Evolutionary conservation across 78 protist species (phyloP), one percentile per base, ranked within the genome.

Genomic region (Polysphondylium violaceum): DNA sequence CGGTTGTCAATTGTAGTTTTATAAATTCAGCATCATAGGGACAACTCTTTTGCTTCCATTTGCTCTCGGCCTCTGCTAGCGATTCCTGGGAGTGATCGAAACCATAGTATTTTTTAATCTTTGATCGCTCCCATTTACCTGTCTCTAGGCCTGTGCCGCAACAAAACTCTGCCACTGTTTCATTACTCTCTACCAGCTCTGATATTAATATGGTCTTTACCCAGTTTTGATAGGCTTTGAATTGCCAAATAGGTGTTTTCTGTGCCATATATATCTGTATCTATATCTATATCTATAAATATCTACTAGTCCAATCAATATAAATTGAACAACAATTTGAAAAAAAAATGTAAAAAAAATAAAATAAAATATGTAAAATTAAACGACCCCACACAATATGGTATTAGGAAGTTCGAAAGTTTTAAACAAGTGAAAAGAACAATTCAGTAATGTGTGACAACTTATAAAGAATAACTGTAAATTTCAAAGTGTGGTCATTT

Each of bases 81-180:
- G 44, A 7, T 40, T 35, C 50, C 50, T 27, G 21, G 2, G 56
- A 38, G 11, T 74, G 8, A 56, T 87, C 78, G 21, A 72, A 72
- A n/a, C 86, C 85, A 36, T 74, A 44, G 60, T 76, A 87, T 16
- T 56, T 41, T 21, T 63, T 55, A 19, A 87, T 87, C 83, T 75
- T 87, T 25, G 93, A 71, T 44, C 93, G 23, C 14, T 72, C 78
- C 93, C 93, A 87, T 72, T 77, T 87, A 47, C 93, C 93, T 33
- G 77, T 55, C 31, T 87, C 93, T 23, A 87, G 44, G 31, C 93
- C 93, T 23, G 12, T 23, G 12, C 76, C 86, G 75, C 93, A 74
- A 64, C 38, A 74, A 9, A 87, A 47, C 8, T 87, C 93, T 29
- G 88, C 86, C 9, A 76, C 72, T 36, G 40, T 36, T 14, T 69